Evolutionary conservation across 208 protist species (phyloP).

Genomic region (Wallacemonas sp.): DNA sequence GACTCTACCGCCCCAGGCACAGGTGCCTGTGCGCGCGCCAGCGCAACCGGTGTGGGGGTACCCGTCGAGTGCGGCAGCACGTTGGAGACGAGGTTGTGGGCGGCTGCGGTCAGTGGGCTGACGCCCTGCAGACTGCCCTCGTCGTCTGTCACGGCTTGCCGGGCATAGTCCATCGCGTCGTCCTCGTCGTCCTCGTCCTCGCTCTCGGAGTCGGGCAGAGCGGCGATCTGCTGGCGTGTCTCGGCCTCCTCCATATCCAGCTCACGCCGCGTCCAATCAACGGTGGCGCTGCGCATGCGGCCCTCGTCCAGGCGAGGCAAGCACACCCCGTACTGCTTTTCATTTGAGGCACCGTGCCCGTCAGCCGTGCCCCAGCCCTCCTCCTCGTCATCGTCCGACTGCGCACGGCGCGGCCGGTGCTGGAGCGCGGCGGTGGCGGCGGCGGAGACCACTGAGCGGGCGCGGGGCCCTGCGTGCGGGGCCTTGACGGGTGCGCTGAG

Average conservation of each 20-base stretch:
- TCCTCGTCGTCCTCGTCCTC: conserved; percentile 14
- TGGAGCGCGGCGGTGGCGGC: background rate
- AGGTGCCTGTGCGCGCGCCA: too few relatives aligned
- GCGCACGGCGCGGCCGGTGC: too few relatives aligned
- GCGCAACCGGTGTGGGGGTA: too few relatives aligned
- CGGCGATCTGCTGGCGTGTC: conserved; percentile 8
- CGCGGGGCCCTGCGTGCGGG: background rate
- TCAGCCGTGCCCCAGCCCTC: background rate
- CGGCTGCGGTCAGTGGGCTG: background rate
- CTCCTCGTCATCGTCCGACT: too few relatives aligned
- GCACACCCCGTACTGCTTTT: too few relatives aligned
- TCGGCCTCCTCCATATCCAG: conserved; percentile 8
- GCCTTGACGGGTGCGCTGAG: background rate
- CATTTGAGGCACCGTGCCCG: background rate
- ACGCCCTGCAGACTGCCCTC: too few relatives aligned
- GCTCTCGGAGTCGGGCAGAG: background rate
- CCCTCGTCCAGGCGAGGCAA: background rate
- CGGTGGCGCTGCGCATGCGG: background rate
- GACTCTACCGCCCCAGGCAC: too few relatives aligned
- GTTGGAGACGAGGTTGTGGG: background rate
- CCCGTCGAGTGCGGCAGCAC: background rate
- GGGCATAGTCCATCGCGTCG: too few relatives aligned
- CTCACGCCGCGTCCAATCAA: conserved; percentile 9
- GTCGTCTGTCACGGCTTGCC: too few relatives aligned
- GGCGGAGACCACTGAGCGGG: background rate